These are phyloP conservation scores for Termitomyces sp. DNA, from an alignment of 768 basidiomycete species.

Conservation along the genomic window DNA sequence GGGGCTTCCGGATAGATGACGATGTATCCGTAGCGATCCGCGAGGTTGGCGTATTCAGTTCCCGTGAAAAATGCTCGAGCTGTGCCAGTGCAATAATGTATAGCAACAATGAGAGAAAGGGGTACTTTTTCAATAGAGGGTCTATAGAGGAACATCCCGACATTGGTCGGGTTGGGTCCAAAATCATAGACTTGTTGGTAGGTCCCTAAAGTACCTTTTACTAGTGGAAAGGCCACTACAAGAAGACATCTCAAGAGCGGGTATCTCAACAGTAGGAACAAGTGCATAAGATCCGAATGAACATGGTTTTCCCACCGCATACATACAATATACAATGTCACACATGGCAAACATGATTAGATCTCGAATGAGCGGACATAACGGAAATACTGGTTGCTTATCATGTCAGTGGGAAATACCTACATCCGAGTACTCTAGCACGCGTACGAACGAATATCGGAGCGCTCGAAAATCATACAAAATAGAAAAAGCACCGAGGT, in stretches of 20 bases:
- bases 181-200: conserved; percentile 42
- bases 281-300: too few relatives aligned
- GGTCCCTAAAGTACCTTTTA: conserved; percentile 22
- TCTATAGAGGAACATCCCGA: conserved; percentile 42
- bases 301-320: too few relatives aligned
- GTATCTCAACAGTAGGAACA: background rate
- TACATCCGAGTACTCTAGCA: too few relatives aligned
- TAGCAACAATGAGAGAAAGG: conserved; percentile 46
- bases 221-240: background rate
- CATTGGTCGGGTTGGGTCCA: conserved; percentile 50
- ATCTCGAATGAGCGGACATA: too few relatives aligned
- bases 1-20: conserved; percentile 47
- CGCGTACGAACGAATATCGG: too few relatives aligned
- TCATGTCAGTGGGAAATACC: too few relatives aligned
- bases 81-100: conserved; percentile 49
- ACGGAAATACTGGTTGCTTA: too few relatives aligned
- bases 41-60: conserved; percentile 44
- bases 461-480: too few relatives aligned
- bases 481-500: too few relatives aligned
- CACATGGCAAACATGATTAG: too few relatives aligned
- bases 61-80: conserved; percentile 46
- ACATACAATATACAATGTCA: too few relatives aligned
- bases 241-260: background rate
- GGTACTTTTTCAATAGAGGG: conserved; percentile 31
- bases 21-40: conserved; percentile 45